A percentile compares a stretch with the other conserved stretches of the same genome.
phyloP scores from a whole-genome alignment of 2,329 filamentous ascomycete genomes.

The Phyllosticta paracitricarpa region DNA sequence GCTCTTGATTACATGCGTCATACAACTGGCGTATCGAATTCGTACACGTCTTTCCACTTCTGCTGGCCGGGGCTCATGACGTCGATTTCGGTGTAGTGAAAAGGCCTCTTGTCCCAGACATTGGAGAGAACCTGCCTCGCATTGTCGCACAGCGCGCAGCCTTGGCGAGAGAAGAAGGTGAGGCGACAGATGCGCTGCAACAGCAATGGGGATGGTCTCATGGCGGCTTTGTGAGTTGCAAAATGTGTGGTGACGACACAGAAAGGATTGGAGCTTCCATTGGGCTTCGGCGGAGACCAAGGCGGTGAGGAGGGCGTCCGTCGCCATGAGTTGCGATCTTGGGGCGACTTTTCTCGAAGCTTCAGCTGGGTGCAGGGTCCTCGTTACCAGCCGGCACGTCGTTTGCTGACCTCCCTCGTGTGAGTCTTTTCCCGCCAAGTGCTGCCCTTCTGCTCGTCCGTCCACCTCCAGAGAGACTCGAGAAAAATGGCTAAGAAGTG shows the following conservation, averaged over 20 bases:
- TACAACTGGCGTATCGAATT: constrained; percentile 75
- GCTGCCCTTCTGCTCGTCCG: background rate
- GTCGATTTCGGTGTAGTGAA: constrained; percentile 59
- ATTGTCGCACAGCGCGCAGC: constrained; percentile 60
- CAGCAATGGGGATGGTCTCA: constrained; percentile 19
- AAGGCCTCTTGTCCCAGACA: constrained; percentile 57
- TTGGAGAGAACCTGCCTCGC: constrained; percentile 59
- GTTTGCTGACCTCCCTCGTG: background rate
- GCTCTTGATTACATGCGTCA: constrained; percentile 13
- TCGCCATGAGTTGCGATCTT: background rate
- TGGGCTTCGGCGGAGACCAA: background rate
- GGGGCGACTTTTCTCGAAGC: background rate
- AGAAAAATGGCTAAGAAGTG: constrained; percentile 66
- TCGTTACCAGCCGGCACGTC: background rate
- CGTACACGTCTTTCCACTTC: constrained; percentile 63
- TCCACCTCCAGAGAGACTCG: background rate
- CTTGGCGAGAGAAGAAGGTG: constrained; percentile 64
- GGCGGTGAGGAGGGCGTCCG: background rate
- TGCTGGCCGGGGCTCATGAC: constrained; percentile 54
- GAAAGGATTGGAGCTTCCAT: background rate
- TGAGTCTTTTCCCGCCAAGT: background rate
- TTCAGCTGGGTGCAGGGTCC: background rate
- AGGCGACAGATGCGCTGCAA: constrained; percentile 41
- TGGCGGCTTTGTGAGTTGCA: background rate
- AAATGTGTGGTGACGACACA: background rate